Conservation (phyloP, 2,329 filamentous ascomycete genomes). For the Coleophoma crateriformis region DNA sequence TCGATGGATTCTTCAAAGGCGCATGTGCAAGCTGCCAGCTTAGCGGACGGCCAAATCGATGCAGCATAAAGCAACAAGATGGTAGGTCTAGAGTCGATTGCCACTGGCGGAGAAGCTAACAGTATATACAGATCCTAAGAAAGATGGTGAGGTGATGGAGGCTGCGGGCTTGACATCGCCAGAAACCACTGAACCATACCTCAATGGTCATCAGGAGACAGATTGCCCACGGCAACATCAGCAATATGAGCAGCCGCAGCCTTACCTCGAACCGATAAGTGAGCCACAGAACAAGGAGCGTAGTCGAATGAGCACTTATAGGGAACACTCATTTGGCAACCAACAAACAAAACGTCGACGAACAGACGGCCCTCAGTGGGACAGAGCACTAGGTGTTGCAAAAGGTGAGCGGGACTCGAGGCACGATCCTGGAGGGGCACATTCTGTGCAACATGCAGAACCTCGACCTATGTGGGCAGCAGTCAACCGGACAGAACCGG, state of each 20-base stretch:
- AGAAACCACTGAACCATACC: neutral
- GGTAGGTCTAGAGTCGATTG: constrained; percentile 12
- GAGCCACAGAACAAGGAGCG: neutral
- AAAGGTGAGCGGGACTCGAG: constrained; percentile 17
- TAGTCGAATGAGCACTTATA: neutral
- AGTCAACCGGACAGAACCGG: constrained; percentile 13
- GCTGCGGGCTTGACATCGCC: neutral
- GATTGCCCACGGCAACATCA: no score
- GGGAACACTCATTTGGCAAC: constrained; percentile 1
- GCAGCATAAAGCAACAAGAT: constrained; percentile 25
- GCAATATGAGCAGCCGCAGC: no score
- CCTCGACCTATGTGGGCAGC: constrained; percentile 13
- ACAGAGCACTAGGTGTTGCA: constrained; percentile 18
- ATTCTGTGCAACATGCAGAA: neutral
- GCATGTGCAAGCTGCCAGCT: constrained; percentile 27
- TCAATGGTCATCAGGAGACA: neutral
- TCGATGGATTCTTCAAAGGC: constrained; percentile 27
- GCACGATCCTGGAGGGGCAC: constrained; percentile 9
- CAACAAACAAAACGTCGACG: constrained; percentile 15
- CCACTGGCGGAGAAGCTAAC: no score
- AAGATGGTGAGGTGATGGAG: neutral
- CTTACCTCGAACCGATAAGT: neutral
- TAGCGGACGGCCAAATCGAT: constrained; percentile 24
- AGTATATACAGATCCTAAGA: neutral
- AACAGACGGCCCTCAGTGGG: constrained; percentile 20